phyloP scores from a whole-genome alignment of 805 yeast species.

The Candida insectorum region DNA sequence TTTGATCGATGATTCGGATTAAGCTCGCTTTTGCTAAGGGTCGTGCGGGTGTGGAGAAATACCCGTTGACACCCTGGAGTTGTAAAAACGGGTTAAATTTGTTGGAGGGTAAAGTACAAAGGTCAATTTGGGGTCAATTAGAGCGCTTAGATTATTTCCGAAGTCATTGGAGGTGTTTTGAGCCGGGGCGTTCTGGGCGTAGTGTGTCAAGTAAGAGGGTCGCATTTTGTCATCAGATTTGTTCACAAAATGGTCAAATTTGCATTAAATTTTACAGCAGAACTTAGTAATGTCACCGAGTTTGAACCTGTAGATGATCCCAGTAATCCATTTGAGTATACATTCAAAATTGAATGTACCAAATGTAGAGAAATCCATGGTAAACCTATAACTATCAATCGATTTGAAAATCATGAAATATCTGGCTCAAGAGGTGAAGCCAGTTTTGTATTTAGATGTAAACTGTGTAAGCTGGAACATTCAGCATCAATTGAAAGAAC shows the following conservation, averaged over 20 bases:
- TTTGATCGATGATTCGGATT: neutral
- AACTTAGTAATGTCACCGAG: slow-evolving; percentile 52
- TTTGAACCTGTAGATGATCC: slow-evolving; percentile 60
- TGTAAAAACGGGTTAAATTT: no score
- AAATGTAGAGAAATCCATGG: slow-evolving; percentile 76
- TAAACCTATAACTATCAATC: slow-evolving; percentile 65
- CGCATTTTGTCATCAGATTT: no score
- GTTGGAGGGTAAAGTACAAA: no score
- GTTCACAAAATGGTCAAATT: slow-evolving; percentile 41
- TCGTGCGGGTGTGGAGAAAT: no score
- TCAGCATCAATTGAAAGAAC: slow-evolving; percentile 33
- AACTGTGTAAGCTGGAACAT: slow-evolving; percentile 50
- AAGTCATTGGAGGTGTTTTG: no score
- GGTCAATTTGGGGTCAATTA: no score
- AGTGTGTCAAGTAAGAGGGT: no score
- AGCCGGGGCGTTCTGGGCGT: no score
- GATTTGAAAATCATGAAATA: slow-evolving; percentile 62
- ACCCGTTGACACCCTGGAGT: no score
- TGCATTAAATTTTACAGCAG: slow-evolving; percentile 39
- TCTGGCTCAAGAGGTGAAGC: slow-evolving; percentile 79
- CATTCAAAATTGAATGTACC: slow-evolving; percentile 71
- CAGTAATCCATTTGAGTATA: slow-evolving; percentile 65
- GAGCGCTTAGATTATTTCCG: no score
- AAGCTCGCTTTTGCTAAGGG: neutral
- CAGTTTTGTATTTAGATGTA: slow-evolving; percentile 75